phyloP scores from a whole-genome alignment of 2,329 filamentous ascomycete species.

The Aspergillus fischeri region DNA sequence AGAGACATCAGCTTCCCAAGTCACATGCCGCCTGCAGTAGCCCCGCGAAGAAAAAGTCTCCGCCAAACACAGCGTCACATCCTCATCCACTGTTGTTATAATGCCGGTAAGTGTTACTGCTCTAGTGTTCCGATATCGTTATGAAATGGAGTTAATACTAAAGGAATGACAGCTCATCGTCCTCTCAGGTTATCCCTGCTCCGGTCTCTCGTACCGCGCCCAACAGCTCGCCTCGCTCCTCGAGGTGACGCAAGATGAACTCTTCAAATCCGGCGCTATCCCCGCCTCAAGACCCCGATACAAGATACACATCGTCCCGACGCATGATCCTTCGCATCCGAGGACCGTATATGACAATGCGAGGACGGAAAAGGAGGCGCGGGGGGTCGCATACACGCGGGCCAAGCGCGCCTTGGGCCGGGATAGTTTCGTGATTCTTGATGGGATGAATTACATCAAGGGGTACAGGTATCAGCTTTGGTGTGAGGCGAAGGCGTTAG shows the following conservation, averaged over 20 bases:
- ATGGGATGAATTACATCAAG: conserved; percentile 66
- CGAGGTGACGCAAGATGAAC: conserved; percentile 45
- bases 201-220: conserved; percentile 60
- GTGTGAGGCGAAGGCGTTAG: conserved; percentile 62
- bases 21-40: background rate
- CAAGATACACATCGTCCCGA: conserved; percentile 37
- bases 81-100: conserved; percentile 10
- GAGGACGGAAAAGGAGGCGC: conserved; percentile 59
- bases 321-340: conserved; percentile 39
- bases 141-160: background rate
- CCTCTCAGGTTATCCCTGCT: conserved; percentile 60
- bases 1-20: background rate
- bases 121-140: background rate
- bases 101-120: conserved; percentile 23
- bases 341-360: conserved; percentile 55
- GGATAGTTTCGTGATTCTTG: conserved; percentile 59
- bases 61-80: conserved; percentile 14
- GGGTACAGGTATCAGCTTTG: conserved; percentile 64
- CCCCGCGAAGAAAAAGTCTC: conserved; percentile 7
- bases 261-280: conserved; percentile 28
- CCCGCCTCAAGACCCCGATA: conserved; percentile 44
- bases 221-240: conserved; percentile 53
- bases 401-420: conserved; percentile 56
- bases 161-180: conserved; percentile 51
- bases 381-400: conserved; percentile 58